A percentile compares a stretch with the other conserved stretches of the same genome.
These are phyloP conservation scores for Ogataea kodamae DNA, from an alignment of 805 yeast genomes.

Conservation along the genomic window DNA sequence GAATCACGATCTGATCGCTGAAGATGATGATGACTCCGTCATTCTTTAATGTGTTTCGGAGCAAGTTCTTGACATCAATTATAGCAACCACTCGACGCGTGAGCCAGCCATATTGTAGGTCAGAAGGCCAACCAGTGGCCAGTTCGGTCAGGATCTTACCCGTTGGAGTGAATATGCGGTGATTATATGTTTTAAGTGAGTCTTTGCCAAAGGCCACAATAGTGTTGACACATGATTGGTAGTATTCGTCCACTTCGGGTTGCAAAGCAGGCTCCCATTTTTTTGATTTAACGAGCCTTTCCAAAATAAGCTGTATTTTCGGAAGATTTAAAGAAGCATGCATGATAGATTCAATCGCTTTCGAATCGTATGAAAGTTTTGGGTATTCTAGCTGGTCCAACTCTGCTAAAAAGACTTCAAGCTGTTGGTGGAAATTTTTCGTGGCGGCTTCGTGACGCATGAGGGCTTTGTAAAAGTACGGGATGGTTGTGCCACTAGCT, in stretches of 20 bases:
- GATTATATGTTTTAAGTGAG: slow-evolving; percentile 46
- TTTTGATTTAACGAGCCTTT: slow-evolving; percentile 52
- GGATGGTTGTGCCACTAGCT: slow-evolving; percentile 79
- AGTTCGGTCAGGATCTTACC: slow-evolving; percentile 84
- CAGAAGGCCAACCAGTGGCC: slow-evolving; percentile 84
- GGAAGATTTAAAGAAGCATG: slow-evolving; percentile 70
- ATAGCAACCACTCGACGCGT: slow-evolving; percentile 82
- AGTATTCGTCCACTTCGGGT: slow-evolving; percentile 38
- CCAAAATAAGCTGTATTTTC: slow-evolving; percentile 63
- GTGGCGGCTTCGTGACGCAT: slow-evolving; percentile 94
- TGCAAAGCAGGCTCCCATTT: slow-evolving; percentile 37
- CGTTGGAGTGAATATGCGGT: slow-evolving; percentile 82
- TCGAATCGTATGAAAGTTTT: slow-evolving; percentile 39
- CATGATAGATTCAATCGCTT: slow-evolving; percentile 57
- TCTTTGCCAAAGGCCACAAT: slow-evolving; percentile 79
- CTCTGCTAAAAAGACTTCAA: slow-evolving; percentile 40
- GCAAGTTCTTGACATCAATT: slow-evolving; percentile 36
- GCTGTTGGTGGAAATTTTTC: slow-evolving; percentile 50
- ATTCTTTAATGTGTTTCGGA: slow-evolving; percentile 29
- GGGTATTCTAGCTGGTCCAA: slow-evolving; percentile 31
- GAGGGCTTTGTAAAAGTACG: slow-evolving; percentile 88
- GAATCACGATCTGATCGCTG: slow-evolving; percentile 71
- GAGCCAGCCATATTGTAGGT: slow-evolving; percentile 85
- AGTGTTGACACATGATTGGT: slow-evolving; percentile 54
- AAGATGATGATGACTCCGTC: slow-evolving; percentile 68